Evolutionary conservation across 108 stramenopile genomes (phyloP), one percentile per base, ranked within the genome.

Genomic region (Nitzschia putrida): DNA sequence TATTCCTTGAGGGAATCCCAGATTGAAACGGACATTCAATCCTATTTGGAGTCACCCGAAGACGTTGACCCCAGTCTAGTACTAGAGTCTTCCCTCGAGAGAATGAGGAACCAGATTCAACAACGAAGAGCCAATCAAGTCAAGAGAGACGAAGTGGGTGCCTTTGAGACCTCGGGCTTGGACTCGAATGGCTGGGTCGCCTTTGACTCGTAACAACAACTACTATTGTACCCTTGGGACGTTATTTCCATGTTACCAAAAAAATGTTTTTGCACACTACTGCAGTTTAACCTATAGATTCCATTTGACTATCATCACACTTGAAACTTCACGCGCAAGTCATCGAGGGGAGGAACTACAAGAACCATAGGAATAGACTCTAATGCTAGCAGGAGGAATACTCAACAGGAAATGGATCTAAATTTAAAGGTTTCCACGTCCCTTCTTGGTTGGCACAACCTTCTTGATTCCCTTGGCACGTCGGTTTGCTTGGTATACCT

Each of bases 401-500:
- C 1, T 34, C 29, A 34, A 34, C 29, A 34, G 29, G 29, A 34
- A 34, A 34, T 34, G 29, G 20, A 1, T 50, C 16, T 20, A 50
- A 34, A 25, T 60, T 71, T 71, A 71, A 39, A 61, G 58, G 37
- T n/a, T 86, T 76, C 79, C 83, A 69, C 92, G 92, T 84, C 91
- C 94, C 82, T 84, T 92, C 90, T 95, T 95, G 43, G 80, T 57
- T 39, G 88, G 82, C n/a, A 81, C 84, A 58, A 68, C 77, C 87
- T 90, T 90, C 79, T 83, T 92, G 50, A 92, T 77, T 57, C 90
- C 92, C 85, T 92, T 91, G 53, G 89, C 87, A 56, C 80, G 80
- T 85, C 87, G 84, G 80, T 92, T 91, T 13, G 83, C 85, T 76
- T 90, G 83, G 84, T 96, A 88, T 60, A 97, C 86, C 74, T 85